Percentiles rank a stretch among this genome's conserved stretches.
These are phyloP conservation scores for Torulaspora microellipsoides DNA, from an alignment of 805 yeast genomes.

Conservation along the genomic window DNA sequence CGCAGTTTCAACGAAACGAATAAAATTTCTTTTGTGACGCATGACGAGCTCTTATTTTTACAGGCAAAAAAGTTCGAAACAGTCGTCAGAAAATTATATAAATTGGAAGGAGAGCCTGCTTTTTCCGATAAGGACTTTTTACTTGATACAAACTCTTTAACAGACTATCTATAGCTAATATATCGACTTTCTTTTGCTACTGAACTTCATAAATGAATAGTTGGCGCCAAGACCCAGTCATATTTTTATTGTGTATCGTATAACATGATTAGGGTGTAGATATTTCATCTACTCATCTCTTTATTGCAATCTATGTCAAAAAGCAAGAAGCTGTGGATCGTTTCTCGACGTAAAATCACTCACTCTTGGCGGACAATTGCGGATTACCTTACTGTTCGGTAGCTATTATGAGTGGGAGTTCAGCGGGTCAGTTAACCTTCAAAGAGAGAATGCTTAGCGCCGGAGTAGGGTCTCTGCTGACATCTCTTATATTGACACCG, in stretches of 20 bases:
- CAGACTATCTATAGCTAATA: conserved; percentile 12
- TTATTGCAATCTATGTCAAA: too few species aligned
- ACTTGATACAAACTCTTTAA: conserved; percentile 6
- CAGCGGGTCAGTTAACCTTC: conserved; percentile 22
- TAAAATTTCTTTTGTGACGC: conserved; percentile 11
- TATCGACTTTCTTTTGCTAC: too few species aligned
- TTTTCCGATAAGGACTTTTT: conserved; percentile 3
- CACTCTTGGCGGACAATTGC: too few species aligned
- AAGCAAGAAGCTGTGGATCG: too few species aligned
- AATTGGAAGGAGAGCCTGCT: conserved; percentile 9
- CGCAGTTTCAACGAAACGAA: conserved; percentile 2
- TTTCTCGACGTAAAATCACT: too few species aligned
- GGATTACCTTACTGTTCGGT: not conserved
- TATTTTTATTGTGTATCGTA: too few species aligned
- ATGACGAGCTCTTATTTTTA: conserved; percentile 24
- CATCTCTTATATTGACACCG: conserved; percentile 73
- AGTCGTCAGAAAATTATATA: conserved; percentile 22
- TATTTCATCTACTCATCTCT: too few species aligned
- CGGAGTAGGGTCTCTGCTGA: conserved; percentile 66
- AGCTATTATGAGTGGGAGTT: conserved; percentile 5
- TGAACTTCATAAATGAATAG: too few species aligned
- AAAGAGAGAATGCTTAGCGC: conserved; percentile 73
- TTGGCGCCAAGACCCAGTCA: too few species aligned
- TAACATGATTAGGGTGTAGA: too few species aligned
- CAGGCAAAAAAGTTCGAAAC: conserved; percentile 27